Base-by-base conservation (phyloP, 805 yeast species). In the Hanseniaspora opuntiae region DNA sequence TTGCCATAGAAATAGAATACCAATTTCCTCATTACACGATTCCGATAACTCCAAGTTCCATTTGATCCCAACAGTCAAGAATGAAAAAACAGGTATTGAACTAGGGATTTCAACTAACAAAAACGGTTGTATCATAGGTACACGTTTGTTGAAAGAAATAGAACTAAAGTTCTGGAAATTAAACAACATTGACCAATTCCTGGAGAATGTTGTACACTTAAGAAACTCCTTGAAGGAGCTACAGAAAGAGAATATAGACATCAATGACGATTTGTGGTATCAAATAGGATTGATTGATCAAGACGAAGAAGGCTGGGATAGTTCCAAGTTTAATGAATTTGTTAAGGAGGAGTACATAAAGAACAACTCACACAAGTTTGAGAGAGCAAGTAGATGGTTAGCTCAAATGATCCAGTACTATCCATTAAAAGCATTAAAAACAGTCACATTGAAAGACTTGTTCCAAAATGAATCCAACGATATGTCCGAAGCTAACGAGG, bases 381-480 rank as follows among this genome's bases (percentile, higher is more conserved):
- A 80, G 61, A 72, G 93, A n/a, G 54, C 54, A 60, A 73, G 86
- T 28, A 74, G 94, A 61, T 90, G 96, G 94, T 69, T 89, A 52
- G 77, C 88, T 2, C 97, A 89, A 62, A 77, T 88, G 51, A 90
- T 90, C 50, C 97, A 89, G 61, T 89, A 90, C 65, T 89, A 78
- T 61, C 97, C 97, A 3, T 70, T 89, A 44, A 68, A 71, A 8
- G 74, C 77, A 60, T 71, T 89, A 39, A 81, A 82, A 1, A 70
- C 72, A 2, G 62, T 89, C 1, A 74, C 82, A 1, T 65, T 84
- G 17, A 77, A 76, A 16, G 63, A 63, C 35, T 52, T 63, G 33
- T 44, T 51, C 16, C 54, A 51, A 37, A 51, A 51, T 22, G 54
- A 44, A 6, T 51, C 48, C 11, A 42, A 51, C 24, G 54, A 51